Evolutionary conservation across 139 green algal genomes (phyloP).

Genomic region (Zygnema circumcarinatum): DNA sequence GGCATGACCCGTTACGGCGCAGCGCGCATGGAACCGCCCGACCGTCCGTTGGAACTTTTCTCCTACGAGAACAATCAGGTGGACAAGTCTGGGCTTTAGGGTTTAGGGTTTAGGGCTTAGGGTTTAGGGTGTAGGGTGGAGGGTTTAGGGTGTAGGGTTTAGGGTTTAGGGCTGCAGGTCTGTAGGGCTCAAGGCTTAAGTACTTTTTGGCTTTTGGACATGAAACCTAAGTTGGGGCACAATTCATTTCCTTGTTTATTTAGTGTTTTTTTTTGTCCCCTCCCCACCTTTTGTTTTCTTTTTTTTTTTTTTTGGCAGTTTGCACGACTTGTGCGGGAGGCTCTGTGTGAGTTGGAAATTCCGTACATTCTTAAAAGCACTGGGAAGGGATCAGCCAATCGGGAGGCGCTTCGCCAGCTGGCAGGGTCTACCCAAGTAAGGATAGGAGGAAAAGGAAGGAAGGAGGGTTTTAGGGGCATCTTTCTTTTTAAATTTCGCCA

Average conservation of each 20-base stretch:
- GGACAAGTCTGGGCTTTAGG: slow-evolving; percentile 2
- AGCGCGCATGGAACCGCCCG: not conserved
- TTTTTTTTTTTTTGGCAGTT: slow-evolving; percentile 62
- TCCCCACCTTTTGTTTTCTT: too few species aligned
- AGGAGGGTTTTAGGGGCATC: too few species aligned
- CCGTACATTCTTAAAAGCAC: slow-evolving; percentile 51
- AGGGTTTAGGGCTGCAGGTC: not conserved
- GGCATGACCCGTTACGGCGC: slow-evolving; percentile 52
- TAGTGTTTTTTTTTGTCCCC: not conserved
- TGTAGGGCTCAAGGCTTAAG: not conserved
- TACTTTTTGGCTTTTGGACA: not conserved
- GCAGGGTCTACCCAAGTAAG: slow-evolving; percentile 35
- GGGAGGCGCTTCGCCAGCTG: slow-evolving; percentile 22
- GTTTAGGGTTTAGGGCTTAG: not conserved
- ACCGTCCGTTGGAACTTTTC: slow-evolving; percentile 41
- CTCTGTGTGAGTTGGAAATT: slow-evolving; percentile 62
- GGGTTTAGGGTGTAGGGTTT: too few species aligned
- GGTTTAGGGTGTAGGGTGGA: not conserved
- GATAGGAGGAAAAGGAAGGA: too few species aligned
- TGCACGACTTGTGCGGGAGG: slow-evolving; percentile 59
- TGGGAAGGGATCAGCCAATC: slow-evolving; percentile 36
- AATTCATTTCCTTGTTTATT: not conserved
- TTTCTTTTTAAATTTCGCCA: too few species aligned
- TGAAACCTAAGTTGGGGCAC: not conserved
- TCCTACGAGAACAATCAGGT: slow-evolving; percentile 61